A percentile compares a stretch with the other conserved stretches of the same genome.
phyloP scores from a whole-genome alignment of 78 protist species.

The Dictyostelium brefeldianum region DNA sequence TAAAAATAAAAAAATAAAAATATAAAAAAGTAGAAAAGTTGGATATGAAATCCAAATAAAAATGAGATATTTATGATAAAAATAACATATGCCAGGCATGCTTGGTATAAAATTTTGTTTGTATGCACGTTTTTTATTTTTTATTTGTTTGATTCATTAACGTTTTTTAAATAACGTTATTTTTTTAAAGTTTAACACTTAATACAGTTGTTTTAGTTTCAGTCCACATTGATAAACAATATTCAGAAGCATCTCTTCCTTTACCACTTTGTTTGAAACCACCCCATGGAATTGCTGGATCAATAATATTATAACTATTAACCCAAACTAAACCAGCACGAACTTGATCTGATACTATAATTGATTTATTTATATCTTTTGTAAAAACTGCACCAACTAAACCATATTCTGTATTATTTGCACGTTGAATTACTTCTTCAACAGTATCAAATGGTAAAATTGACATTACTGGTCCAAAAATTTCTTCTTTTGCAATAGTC shows the following conservation, averaged over 20 bases:
- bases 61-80: no score
- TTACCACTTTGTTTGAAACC: slow-evolving; percentile 26
- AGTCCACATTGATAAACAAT: slow-evolving; percentile 8
- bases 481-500: slow-evolving; percentile 87
- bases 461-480: slow-evolving; percentile 92
- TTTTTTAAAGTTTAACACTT: slow-evolving; percentile 9
- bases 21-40: no score
- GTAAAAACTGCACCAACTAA: slow-evolving; percentile 86
- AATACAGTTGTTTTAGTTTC: slow-evolving; percentile 34
- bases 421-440: slow-evolving; percentile 87
- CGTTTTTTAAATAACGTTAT: no score
- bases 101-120: no score
- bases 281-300: slow-evolving; percentile 55
- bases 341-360: slow-evolving; percentile 20
- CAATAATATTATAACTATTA: slow-evolving; percentile 36
- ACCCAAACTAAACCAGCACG: slow-evolving; percentile 39
- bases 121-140: no score
- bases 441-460: slow-evolving; percentile 65
- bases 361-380: slow-evolving; percentile 43
- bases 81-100: no score
- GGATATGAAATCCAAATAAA: no score
- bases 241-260: slow-evolving; percentile 37
- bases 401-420: slow-evolving; percentile 89
- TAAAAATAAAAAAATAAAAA: no score
- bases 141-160: no score